These are phyloP conservation scores for Ganoderma meredithae DNA, from an alignment of 1,284 basidiomycete species.

Conservation along the genomic window DNA sequence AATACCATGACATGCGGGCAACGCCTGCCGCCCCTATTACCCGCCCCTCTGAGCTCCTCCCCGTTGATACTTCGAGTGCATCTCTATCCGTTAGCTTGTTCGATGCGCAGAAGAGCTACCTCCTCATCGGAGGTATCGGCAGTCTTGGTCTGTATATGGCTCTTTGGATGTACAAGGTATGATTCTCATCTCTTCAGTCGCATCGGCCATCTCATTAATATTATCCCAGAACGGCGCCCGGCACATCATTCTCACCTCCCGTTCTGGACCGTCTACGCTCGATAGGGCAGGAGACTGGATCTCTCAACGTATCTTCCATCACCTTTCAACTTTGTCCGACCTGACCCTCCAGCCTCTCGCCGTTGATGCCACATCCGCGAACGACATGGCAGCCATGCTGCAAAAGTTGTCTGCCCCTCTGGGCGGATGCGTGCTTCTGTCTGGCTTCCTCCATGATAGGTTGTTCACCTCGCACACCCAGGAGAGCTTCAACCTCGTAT, in stretches of 20 bases:
- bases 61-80: neutral
- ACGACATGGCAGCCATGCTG: conserved; percentile 35
- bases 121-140: conserved; percentile 33
- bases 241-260: conserved; percentile 48
- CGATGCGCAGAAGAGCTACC: conserved; percentile 28
- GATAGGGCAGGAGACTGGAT: conserved; percentile 34
- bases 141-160: conserved; percentile 43
- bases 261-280: conserved; percentile 42
- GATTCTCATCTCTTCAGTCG: neutral
- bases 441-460: conserved; percentile 43
- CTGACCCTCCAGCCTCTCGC: conserved; percentile 41
- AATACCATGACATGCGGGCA: neutral
- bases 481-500: conserved; percentile 41
- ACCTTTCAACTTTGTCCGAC: conserved; percentile 41
- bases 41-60: neutral
- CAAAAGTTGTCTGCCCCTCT: conserved; percentile 35
- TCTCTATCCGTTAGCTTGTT: conserved; percentile 5
- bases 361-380: conserved; percentile 40
- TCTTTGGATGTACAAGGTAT: conserved; percentile 49
- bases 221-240: conserved; percentile 46
- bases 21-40: neutral
- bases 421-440: conserved; percentile 47
- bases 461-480: conserved; percentile 42
- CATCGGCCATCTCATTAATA: neutral
- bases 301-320: conserved; percentile 39